A percentile compares a stretch with the other conserved stretches of the same genome.
Conservation (phyloP, 768 basidiomycete genomes). For the Suillus cothurnatus region DNA sequence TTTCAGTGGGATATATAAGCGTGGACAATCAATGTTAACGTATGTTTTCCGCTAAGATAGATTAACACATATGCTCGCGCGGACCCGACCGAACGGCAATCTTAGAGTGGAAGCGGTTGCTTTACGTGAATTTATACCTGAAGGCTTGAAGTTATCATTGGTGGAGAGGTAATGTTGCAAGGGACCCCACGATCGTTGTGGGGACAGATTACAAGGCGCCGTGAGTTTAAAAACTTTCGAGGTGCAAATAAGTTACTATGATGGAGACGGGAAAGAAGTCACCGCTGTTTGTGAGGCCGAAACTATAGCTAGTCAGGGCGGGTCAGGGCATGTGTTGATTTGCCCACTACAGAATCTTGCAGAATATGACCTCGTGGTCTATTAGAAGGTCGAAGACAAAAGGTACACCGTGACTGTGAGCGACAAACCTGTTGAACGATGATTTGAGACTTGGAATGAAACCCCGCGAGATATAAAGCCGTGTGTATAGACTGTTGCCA, state of each 20-base stretch:
- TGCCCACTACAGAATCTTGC: neutral
- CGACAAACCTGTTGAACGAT: no score
- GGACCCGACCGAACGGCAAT: slow-evolving; percentile 5
- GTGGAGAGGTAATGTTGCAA: neutral
- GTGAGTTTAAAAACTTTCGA: slow-evolving; percentile 6
- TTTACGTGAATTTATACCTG: neutral
- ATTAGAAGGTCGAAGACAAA: slow-evolving; percentile 1
- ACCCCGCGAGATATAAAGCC: no score
- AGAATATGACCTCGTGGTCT: neutral
- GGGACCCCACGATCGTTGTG: neutral
- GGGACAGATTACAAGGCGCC: neutral
- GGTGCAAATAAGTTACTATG: slow-evolving; percentile 3
- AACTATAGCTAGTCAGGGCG: slow-evolving; percentile 1
- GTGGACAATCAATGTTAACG: slow-evolving; percentile 3
- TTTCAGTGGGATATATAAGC: neutral
- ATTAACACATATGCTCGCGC: neutral
- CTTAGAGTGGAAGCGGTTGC: neutral
- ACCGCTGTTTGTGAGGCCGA: slow-evolving; percentile 8
- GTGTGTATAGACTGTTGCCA: slow-evolving; percentile 5
- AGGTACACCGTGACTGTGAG: no score
- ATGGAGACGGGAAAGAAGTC: slow-evolving; percentile 1
- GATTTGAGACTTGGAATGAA: no score
- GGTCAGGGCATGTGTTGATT: neutral
- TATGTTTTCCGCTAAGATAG: neutral
- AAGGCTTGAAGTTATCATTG: neutral